Conservation (phyloP, 1,139 yeast genomes). For the Debaryomycetaceae sp. region DNA sequence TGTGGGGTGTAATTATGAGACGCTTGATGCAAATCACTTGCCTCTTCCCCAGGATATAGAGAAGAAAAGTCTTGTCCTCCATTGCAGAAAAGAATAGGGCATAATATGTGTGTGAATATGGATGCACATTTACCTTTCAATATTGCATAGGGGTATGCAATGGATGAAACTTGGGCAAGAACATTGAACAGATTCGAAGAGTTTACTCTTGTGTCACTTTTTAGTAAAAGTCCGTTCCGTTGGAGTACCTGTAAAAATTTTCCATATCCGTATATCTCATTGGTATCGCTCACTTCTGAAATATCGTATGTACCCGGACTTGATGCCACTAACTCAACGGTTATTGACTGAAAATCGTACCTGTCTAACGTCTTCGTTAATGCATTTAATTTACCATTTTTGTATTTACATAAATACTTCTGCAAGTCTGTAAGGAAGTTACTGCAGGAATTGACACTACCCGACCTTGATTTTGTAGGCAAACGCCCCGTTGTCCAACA, state of each 20-base stretch:
- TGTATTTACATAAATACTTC: conserved; percentile 43
- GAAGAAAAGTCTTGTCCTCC: conserved; percentile 12
- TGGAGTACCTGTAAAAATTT: conserved; percentile 42
- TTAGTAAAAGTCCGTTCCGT: conserved; percentile 28
- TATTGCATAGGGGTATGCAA: conserved; percentile 51
- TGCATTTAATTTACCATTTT: conserved; percentile 19
- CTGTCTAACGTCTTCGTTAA: conserved; percentile 26
- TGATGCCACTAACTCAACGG: conserved; percentile 57
- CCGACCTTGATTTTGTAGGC: conserved; percentile 3
- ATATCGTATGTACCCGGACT: conserved; percentile 42
- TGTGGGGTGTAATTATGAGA: conserved; percentile 38
- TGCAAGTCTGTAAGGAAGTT: conserved; percentile 37
- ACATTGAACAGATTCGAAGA: conserved; percentile 24
- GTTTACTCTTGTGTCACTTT: conserved; percentile 8
- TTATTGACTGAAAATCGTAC: conserved; percentile 44
- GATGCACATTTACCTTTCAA: conserved; percentile 35
- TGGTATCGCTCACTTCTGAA: conserved; percentile 7
- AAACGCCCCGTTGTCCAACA: conserved; percentile 59
- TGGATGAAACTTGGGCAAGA: conserved; percentile 57
- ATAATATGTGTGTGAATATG: conserved; percentile 53
- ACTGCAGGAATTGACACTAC: conserved; percentile 5
- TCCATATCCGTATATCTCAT: conserved; percentile 48
- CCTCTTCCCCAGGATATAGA: conserved; percentile 27
- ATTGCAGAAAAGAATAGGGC: conserved; percentile 37
- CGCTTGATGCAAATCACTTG: conserved; percentile 23